These are phyloP conservation scores for Hibiscus tridactylites DNA, from an alignment of 345 rosid species.

Conservation along the genomic window DNA sequence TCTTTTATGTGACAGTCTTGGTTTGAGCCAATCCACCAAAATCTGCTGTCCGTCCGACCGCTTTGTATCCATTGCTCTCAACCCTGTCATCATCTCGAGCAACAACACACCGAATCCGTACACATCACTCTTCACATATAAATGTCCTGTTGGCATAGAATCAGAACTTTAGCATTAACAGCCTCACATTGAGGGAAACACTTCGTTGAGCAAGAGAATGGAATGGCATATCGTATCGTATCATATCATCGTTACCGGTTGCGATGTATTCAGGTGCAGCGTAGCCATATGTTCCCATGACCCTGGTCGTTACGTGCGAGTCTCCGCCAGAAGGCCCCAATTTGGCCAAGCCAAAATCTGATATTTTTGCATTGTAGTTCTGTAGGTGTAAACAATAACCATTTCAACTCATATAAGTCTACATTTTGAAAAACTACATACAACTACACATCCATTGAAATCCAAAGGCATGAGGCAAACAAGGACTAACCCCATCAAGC, in stretches of 20 bases:
- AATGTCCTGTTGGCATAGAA: slow-evolving; percentile 33
- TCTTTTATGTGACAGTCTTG: slow-evolving; percentile 29
- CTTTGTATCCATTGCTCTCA: slow-evolving; percentile 32
- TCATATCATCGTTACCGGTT: slow-evolving; percentile 26
- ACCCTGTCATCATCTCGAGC: slow-evolving; percentile 51
- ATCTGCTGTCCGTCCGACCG: slow-evolving; percentile 37
- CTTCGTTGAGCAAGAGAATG: not conserved
- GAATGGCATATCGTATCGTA: not conserved
- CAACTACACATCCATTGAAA: not conserved
- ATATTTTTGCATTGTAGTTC: slow-evolving; percentile 50
- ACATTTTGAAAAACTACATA: not conserved
- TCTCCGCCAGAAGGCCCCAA: slow-evolving; percentile 50
- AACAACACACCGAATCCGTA: slow-evolving; percentile 64
- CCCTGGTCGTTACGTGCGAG: slow-evolving; percentile 37
- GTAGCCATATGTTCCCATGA: slow-evolving; percentile 43
- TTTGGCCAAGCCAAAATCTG: slow-evolving; percentile 71
- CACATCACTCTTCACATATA: slow-evolving; percentile 66
- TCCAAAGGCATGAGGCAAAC: not conserved
- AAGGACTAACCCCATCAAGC: slow-evolving; percentile 57
- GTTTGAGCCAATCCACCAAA: slow-evolving; percentile 51
- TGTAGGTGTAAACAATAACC: slow-evolving; percentile 5
- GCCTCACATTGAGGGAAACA: not conserved
- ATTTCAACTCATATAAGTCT: not conserved
- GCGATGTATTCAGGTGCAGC: slow-evolving; percentile 69
- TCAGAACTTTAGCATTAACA: not conserved